These are phyloP conservation scores for Dictyostelium capitatum DNA, from an alignment of 78 protist species.

Conservation along the genomic window DNA sequence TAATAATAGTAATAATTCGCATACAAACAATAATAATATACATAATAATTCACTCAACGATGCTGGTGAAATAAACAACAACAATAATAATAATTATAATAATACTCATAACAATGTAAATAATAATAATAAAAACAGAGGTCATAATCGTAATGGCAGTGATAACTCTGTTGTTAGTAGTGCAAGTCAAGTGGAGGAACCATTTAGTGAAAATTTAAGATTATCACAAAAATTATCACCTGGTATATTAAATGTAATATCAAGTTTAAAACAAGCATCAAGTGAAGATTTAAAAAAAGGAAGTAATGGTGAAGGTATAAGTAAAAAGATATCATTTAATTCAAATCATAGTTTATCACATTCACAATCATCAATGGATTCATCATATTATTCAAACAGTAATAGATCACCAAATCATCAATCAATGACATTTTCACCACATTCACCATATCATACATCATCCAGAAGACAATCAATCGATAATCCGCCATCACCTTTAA, in stretches of 20 bases:
- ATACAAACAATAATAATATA: slow-evolving; percentile 24
- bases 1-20: slow-evolving; percentile 10
- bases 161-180: not conserved
- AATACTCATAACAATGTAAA: not conserved
- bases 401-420: slow-evolving; percentile 5
- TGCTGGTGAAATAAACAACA: not conserved
- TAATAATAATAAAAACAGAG: not conserved
- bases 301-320: not conserved
- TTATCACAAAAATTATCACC: not conserved
- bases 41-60: not conserved
- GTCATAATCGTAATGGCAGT: slow-evolving; percentile 15
- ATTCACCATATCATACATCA: not conserved
- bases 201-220: not conserved
- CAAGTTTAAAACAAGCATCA: not conserved
- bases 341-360: not conserved
- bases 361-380: slow-evolving; percentile 4
- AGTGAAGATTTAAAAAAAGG: not conserved
- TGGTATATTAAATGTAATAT: not conserved
- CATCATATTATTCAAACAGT: not conserved
- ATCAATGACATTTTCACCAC: not conserved
- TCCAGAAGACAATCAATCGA: slow-evolving; percentile 4
- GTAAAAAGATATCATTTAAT: not conserved
- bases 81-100: not conserved
- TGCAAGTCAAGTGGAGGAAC: not conserved
- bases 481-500: not conserved